These are phyloP conservation scores for Meyerozyma sp. DNA, from an alignment of 1,139 yeast genomes.

Conservation along the genomic window DNA sequence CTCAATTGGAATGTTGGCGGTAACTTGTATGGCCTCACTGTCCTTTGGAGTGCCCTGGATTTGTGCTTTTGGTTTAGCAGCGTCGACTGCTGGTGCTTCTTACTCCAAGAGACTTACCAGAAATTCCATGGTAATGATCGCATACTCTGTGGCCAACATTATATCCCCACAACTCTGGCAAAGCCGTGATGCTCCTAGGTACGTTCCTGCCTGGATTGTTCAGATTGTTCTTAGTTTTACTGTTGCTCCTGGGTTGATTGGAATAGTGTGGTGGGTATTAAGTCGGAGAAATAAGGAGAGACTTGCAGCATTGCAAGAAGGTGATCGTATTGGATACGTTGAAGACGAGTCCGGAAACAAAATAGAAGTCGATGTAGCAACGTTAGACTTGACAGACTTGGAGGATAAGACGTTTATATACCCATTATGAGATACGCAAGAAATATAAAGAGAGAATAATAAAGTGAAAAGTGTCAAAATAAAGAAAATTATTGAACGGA, in stretches of 20 bases:
- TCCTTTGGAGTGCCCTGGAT: slow-evolving; percentile 19
- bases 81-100: slow-evolving; percentile 20
- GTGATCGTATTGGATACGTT: slow-evolving; percentile 16
- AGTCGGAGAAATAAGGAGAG: slow-evolving; percentile 32
- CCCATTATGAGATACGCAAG: slow-evolving; percentile 20
- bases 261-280: slow-evolving; percentile 34
- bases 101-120: slow-evolving; percentile 20
- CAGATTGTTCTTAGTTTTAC: slow-evolving; percentile 45
- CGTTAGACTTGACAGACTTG: slow-evolving; percentile 12
- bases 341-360: slow-evolving; percentile 23
- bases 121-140: slow-evolving; percentile 18
- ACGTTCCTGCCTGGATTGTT: slow-evolving; percentile 45
- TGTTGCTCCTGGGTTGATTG: slow-evolving; percentile 31
- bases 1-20: slow-evolving; percentile 38
- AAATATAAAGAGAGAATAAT: neutral
- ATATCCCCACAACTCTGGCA: slow-evolving; percentile 24
- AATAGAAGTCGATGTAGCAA: neutral
- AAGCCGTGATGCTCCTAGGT: slow-evolving; percentile 17
- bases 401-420: slow-evolving; percentile 43
- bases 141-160: slow-evolving; percentile 21
- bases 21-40: slow-evolving; percentile 14
- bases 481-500: no score
- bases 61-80: slow-evolving; percentile 18
- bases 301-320: slow-evolving; percentile 5
- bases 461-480: no score